Percentiles rank a stretch among this genome's conserved stretches.
phyloP scores from a whole-genome alignment of 176 grass and related monocot species.

The Carex myosuroides region DNA sequence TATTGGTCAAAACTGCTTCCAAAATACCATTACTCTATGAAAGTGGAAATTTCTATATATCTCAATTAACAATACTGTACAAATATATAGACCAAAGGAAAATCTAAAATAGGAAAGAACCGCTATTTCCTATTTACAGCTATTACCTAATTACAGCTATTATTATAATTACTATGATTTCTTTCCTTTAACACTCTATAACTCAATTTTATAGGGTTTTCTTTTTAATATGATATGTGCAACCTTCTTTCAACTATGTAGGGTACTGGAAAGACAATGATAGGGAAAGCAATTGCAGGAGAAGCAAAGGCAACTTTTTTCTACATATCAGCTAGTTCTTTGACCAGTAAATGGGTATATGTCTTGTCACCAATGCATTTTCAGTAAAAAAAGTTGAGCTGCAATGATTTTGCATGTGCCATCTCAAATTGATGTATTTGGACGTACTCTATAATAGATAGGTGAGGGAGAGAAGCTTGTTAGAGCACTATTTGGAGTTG shows the following conservation, averaged over 20 bases:
- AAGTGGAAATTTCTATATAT: too few relatives aligned
- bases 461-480: slow-evolving; percentile 97
- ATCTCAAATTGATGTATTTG: slow-evolving; percentile 7
- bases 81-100: too few relatives aligned
- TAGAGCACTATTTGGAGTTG: slow-evolving; percentile 92
- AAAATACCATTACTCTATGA: neutral
- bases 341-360: slow-evolving; percentile 98
- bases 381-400: slow-evolving; percentile 10
- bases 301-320: slow-evolving; percentile 99
- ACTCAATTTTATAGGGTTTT: neutral
- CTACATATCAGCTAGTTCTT: slow-evolving; percentile 96
- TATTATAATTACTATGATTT: too few relatives aligned
- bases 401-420: slow-evolving; percentile 17
- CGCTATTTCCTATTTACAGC: too few relatives aligned
- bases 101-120: too few relatives aligned
- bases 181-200: too few relatives aligned
- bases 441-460: slow-evolving; percentile 48
- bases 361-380: slow-evolving; percentile 23
- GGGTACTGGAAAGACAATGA: slow-evolving; percentile 99
- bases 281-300: slow-evolving; percentile 97
- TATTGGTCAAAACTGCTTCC: neutral
- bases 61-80: too few relatives aligned
- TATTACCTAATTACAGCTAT: too few relatives aligned
- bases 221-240: neutral
- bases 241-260: slow-evolving; percentile 28